phyloP scores from a whole-genome alignment of 2,329 filamentous ascomycete genomes.

The Paecilomyces niveus region DNA sequence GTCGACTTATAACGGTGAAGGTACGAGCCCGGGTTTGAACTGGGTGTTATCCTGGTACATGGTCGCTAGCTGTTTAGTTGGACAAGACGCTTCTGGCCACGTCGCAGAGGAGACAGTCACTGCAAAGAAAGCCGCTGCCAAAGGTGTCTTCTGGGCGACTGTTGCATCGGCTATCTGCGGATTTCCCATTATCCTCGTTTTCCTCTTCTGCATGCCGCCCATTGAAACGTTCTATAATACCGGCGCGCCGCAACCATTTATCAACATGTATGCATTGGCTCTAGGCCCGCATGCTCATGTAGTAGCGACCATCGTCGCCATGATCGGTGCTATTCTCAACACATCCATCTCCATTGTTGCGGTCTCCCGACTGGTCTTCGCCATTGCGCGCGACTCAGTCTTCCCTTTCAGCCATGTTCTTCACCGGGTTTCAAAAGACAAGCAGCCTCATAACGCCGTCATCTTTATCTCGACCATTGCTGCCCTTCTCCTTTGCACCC shows the following conservation, averaged over 20 bases:
- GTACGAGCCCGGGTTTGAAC: slow-evolving; percentile 17
- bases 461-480: slow-evolving; percentile 47
- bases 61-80: slow-evolving; percentile 18
- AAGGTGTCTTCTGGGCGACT: slow-evolving; percentile 23
- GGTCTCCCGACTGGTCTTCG: slow-evolving; percentile 50
- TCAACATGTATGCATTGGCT: slow-evolving; percentile 10
- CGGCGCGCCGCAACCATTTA: slow-evolving; percentile 19
- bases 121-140: slow-evolving; percentile 21
- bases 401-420: slow-evolving; percentile 48
- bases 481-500: slow-evolving; percentile 47
- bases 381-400: slow-evolving; percentile 52
- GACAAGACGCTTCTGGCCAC: slow-evolving; percentile 22
- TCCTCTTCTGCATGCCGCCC: slow-evolving; percentile 23
- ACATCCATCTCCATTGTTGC: slow-evolving; percentile 49
- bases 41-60: slow-evolving; percentile 23
- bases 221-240: slow-evolving; percentile 23
- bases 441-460: slow-evolving; percentile 50
- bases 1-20: slow-evolving; percentile 6
- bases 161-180: slow-evolving; percentile 21
- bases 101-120: slow-evolving; percentile 23
- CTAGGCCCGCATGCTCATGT: slow-evolving; percentile 9
- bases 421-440: slow-evolving; percentile 41
- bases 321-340: slow-evolving; percentile 24
- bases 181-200: slow-evolving; percentile 22
- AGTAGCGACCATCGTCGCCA: slow-evolving; percentile 8